Base-by-base conservation (phyloP, 2,329 filamentous ascomycete species). In the Neobulgaria alba region DNA sequence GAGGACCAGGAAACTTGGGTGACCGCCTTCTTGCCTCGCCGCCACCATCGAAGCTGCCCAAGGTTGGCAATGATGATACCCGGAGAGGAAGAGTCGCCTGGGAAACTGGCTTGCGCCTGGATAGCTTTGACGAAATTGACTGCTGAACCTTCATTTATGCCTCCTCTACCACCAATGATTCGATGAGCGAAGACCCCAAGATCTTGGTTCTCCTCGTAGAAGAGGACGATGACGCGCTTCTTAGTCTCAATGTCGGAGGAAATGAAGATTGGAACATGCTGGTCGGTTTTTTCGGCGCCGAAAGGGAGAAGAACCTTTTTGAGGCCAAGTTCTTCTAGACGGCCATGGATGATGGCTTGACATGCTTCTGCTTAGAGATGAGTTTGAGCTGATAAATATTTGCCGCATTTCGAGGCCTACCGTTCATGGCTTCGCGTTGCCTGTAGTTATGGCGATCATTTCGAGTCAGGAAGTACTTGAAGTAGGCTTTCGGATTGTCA, bases 401-500 rank as follows among this genome's bases (percentile, higher is more conserved):
- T 9, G 14, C 16, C 8, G 14, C 18, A 23, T 36, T 3, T 20
- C 15, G 19, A 21, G 14, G 18, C 67, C 50, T 59, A 85, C 86
- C 64, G 54, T 93, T 82, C 62, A 94, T 78, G 29, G 79, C 70
- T 49, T 83, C 83, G 14, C 81, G 73, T 54, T 87, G 85, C 15
- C 82, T 69, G 30, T 82, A 73, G 59, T 95, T 95, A 63, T 82
- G 72, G 29, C 87, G 79, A n/a, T 75, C 67, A 60, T 87, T 88
- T 52, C 76, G 79, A 58, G 75, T 82, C 39, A 84, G 62, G 58
- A 78, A 81, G 68, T 73, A 95, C 51, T 85, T 74, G 67, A 86
- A 94, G 57, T 79, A 81, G 49, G 73, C 67, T 19, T 81, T 71
- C 0, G 82, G 79, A 26, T 86, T 66, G 16, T 73, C 66, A 40